Conservation (phyloP, 2,329 filamentous ascomycete species). For the Chalara sp. region DNA sequence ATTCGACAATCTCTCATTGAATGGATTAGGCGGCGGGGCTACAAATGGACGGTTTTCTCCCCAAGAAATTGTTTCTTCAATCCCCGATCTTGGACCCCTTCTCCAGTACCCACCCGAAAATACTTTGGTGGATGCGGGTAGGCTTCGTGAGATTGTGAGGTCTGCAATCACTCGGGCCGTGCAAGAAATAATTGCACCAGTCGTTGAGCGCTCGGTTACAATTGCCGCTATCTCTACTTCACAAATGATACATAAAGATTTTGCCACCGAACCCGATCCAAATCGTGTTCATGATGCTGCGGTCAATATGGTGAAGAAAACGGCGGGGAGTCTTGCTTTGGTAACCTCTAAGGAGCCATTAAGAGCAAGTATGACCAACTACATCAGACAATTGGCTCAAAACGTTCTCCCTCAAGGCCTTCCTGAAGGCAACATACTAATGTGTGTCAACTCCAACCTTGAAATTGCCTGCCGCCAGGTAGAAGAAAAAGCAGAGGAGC, state of each 20-base stretch:
- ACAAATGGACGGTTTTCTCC: constrained; percentile 69
- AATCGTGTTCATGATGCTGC: constrained; percentile 79
- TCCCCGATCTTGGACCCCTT: constrained; percentile 76
- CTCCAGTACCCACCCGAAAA: constrained; percentile 77
- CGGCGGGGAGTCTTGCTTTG: constrained; percentile 86
- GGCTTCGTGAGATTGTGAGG: constrained; percentile 71
- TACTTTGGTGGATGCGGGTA: constrained; percentile 65
- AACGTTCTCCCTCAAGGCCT: constrained; percentile 66
- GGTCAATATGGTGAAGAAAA: constrained; percentile 89
- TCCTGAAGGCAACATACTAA: constrained; percentile 90
- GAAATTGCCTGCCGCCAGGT: constrained; percentile 90
- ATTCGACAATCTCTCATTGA: constrained; percentile 77
- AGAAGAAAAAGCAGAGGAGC: constrained; percentile 90
- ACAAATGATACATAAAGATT: constrained; percentile 94
- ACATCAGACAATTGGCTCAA: constrained; percentile 67
- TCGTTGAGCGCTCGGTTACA: constrained; percentile 94
- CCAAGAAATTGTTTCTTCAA: constrained; percentile 67
- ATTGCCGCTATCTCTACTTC: constrained; percentile 96
- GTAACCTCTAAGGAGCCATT: constrained; percentile 98
- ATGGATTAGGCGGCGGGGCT: constrained; percentile 62
- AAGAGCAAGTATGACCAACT: constrained; percentile 94
- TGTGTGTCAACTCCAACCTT: constrained; percentile 98
- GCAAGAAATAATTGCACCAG: constrained; percentile 92
- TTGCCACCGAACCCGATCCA: constrained; percentile 86
- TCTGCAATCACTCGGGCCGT: constrained; percentile 84